Percentiles rank a stretch among this genome's conserved stretches.
These are phyloP conservation scores for Echium plantagineum DNA, from an alignment of 257 asterid species.

Conservation along the genomic window DNA sequence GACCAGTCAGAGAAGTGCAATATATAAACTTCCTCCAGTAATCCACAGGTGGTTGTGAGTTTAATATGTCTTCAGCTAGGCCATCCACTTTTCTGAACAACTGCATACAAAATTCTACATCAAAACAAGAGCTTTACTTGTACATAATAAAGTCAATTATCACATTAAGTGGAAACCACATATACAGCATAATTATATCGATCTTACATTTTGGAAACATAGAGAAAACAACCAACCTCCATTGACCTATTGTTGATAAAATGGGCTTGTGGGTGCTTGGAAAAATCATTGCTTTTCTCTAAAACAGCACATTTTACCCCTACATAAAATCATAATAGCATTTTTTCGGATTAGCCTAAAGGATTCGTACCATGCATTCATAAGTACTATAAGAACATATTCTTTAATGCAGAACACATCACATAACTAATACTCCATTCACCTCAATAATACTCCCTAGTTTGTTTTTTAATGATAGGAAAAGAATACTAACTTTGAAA, in stretches of 20 bases:
- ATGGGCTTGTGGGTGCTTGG: slow-evolving; percentile 93
- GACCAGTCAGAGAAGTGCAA: slow-evolving; percentile 82
- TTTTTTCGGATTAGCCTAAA: background rate
- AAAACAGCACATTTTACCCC: slow-evolving; percentile 77
- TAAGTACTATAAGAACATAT: background rate
- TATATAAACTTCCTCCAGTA: slow-evolving; percentile 91
- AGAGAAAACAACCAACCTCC: slow-evolving; percentile 55
- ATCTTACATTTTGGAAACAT: background rate
- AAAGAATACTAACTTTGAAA: too few relatives aligned
- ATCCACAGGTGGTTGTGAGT: slow-evolving; percentile 79
- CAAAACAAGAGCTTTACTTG: slow-evolving; percentile 20
- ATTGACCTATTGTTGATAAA: slow-evolving; percentile 80
- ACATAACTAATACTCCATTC: background rate
- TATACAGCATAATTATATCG: background rate
- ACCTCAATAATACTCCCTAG: too few relatives aligned
- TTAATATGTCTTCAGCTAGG: slow-evolving; percentile 67
- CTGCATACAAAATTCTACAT: slow-evolving; percentile 37
- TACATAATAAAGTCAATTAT: background rate
- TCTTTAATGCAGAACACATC: too few relatives aligned
- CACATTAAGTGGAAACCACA: background rate
- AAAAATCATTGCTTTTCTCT: slow-evolving; percentile 59
- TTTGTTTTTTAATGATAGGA: too few relatives aligned
- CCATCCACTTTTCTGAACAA: slow-evolving; percentile 74
- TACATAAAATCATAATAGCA: slow-evolving; percentile 5
- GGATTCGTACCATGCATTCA: background rate